phyloP scores from a whole-genome alignment of 2,329 filamentous ascomycete species.

The Colletotrichum tanaceti region DNA sequence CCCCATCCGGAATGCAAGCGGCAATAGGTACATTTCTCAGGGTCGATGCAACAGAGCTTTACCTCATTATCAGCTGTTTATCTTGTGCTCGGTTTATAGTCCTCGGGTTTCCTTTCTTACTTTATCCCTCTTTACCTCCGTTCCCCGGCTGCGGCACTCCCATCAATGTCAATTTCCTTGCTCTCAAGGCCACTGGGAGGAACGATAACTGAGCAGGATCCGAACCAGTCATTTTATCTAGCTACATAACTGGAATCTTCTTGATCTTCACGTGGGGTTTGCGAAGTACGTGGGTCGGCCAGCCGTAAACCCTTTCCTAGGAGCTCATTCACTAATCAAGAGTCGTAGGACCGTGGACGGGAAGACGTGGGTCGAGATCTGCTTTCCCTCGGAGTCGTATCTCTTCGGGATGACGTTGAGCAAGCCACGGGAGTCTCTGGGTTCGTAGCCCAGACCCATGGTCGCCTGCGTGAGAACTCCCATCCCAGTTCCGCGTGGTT shows the following conservation, averaged over 20 bases:
- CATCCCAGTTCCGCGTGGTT: constrained; percentile 53
- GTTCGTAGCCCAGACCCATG: constrained; percentile 51
- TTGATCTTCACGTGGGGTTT: too few relatives aligned
- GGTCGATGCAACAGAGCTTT: too few relatives aligned
- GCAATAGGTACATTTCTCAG: not conserved
- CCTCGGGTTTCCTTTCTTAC: too few relatives aligned
- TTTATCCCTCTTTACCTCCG: rapidly evolving
- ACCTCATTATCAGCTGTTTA: too few relatives aligned
- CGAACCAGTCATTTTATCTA: too few relatives aligned
- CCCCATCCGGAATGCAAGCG: not conserved
- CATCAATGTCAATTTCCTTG: too few relatives aligned
- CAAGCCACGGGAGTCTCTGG: constrained; percentile 49
- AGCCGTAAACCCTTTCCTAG: not conserved
- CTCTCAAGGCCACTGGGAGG: too few relatives aligned
- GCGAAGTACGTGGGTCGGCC: not conserved
- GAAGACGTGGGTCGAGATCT: constrained; percentile 45
- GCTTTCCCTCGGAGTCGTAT: constrained; percentile 47
- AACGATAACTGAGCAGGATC: too few relatives aligned
- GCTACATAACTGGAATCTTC: too few relatives aligned
- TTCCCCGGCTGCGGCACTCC: too few relatives aligned
- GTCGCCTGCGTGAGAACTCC: constrained; percentile 44
- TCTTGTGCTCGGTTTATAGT: rapidly evolving
- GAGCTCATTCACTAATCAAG: not conserved
- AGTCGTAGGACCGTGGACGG: constrained; percentile 1
- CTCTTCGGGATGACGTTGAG: constrained; percentile 46